Percentiles rank a stretch among this genome's conserved stretches.
Conservation (phyloP, 441 rosid species). For the Populus hybrid region DNA sequence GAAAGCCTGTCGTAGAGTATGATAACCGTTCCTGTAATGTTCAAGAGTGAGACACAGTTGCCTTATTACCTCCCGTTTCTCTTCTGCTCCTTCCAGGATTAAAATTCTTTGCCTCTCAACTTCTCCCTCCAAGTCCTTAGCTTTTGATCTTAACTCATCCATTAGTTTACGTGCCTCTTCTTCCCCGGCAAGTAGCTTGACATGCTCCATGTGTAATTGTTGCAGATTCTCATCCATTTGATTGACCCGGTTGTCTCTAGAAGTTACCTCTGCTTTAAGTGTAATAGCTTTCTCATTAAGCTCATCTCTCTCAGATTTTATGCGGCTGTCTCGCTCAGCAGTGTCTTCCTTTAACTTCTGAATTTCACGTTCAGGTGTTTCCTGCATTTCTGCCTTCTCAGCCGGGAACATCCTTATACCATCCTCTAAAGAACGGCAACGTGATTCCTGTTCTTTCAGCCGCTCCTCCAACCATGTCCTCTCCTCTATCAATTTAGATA, state of each 20-base stretch:
- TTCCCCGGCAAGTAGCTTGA: slow-evolving; percentile 30
- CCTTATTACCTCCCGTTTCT: slow-evolving; percentile 87
- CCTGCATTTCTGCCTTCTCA: slow-evolving; percentile 46
- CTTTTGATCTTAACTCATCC: slow-evolving; percentile 33
- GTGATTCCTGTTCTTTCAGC: slow-evolving; percentile 69
- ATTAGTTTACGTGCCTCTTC: slow-evolving; percentile 31
- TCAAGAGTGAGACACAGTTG: slow-evolving; percentile 82
- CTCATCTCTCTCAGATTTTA: slow-evolving; percentile 36
- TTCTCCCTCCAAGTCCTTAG: slow-evolving; percentile 48
- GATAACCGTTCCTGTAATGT: slow-evolving; percentile 60
- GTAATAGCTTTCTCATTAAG: slow-evolving; percentile 19
- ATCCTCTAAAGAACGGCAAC: slow-evolving; percentile 64
- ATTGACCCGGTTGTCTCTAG: slow-evolving; percentile 38
- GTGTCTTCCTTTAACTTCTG: slow-evolving; percentile 36
- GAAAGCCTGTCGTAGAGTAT: slow-evolving; percentile 51
- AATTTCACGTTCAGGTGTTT: slow-evolving; percentile 35
- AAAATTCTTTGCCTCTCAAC: slow-evolving; percentile 47
- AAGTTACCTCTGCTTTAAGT: slow-evolving; percentile 37
- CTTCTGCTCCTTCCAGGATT: slow-evolving; percentile 66
- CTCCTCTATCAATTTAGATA: slow-evolving; percentile 54
- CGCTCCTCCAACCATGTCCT: slow-evolving; percentile 37
- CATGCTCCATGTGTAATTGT: slow-evolving; percentile 61
- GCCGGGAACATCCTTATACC: slow-evolving; percentile 48
- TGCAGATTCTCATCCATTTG: slow-evolving; percentile 55
- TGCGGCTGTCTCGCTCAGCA: slow-evolving; percentile 26